Conservation (phyloP, 768 basidiomycete genomes). For the Boletus tomentosulus region DNA sequence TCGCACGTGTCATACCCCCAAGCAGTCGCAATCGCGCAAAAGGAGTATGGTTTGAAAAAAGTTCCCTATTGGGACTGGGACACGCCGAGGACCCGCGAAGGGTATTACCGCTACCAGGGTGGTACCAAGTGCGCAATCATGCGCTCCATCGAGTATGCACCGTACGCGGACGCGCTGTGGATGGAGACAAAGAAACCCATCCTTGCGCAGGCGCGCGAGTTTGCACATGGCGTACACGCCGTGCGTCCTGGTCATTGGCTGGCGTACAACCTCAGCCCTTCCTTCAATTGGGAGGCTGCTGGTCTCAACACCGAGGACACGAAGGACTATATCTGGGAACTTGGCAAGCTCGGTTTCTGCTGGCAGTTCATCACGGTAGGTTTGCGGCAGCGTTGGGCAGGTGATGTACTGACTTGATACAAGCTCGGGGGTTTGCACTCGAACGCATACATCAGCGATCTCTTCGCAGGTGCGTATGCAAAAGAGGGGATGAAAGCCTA, state of each 20-base stretch:
- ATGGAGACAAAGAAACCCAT: slow-evolving; percentile 98
- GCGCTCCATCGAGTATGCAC: slow-evolving; percentile 89
- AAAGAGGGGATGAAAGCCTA: slow-evolving; percentile 99
- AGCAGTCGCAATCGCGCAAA: slow-evolving; percentile 72
- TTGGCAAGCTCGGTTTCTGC: slow-evolving; percentile 93
- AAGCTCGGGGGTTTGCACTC: slow-evolving; percentile 96
- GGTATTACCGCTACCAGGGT: slow-evolving; percentile 96
- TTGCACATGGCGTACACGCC: slow-evolving; percentile 82
- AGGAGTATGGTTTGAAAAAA: slow-evolving; percentile 66
- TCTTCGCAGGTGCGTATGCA: slow-evolving; percentile 84
- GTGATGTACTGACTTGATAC: not conserved
- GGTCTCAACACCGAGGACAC: slow-evolving; percentile 83
- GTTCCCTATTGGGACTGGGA: slow-evolving; percentile 96
- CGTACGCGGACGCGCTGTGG: slow-evolving; percentile 89
- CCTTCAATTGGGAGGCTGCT: slow-evolving; percentile 93
- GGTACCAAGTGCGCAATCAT: slow-evolving; percentile 93
- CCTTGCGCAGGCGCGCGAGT: slow-evolving; percentile 85
- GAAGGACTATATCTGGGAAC: slow-evolving; percentile 86
- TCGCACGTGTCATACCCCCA: slow-evolving; percentile 64
- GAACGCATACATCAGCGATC: slow-evolving; percentile 93
- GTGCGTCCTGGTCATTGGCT: slow-evolving; percentile 90
- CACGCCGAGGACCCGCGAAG: slow-evolving; percentile 88
- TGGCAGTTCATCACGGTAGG: slow-evolving; percentile 99
- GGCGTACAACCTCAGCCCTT: slow-evolving; percentile 92
- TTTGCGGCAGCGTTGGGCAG: slow-evolving; percentile 1